Percentiles rank a stretch among this genome's conserved stretches.
These are phyloP conservation scores for Lecanoromycetidae sp. DNA, from an alignment of 2,329 filamentous ascomycete genomes.

Conservation along the genomic window DNA sequence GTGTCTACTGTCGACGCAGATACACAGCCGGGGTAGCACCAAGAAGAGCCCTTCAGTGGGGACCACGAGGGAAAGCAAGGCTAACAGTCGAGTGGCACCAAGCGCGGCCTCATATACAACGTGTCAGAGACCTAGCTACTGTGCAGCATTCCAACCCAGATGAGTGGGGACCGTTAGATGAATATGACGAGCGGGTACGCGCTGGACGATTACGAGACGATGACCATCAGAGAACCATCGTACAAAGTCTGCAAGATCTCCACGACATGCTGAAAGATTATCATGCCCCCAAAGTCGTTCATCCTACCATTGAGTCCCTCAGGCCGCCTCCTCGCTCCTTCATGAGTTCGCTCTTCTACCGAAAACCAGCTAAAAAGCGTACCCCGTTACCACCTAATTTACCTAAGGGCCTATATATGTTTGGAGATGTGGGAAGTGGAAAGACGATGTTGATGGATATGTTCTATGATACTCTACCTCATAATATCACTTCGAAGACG, in stretches of 20 bases:
- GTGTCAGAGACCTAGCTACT: constrained; percentile 10
- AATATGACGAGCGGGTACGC: constrained; percentile 75
- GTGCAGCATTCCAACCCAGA: constrained; percentile 23
- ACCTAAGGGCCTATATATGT: constrained; percentile 85
- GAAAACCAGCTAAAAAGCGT: constrained; percentile 38
- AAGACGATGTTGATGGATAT: constrained; percentile 99
- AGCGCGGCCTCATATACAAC: neutral
- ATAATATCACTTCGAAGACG: constrained; percentile 67
- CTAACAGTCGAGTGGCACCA: too few relatives aligned
- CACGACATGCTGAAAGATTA: constrained; percentile 72
- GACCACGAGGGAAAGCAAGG: too few relatives aligned
- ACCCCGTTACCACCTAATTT: constrained; percentile 55
- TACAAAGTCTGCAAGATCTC: constrained; percentile 77
- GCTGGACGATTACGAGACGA: constrained; percentile 68
- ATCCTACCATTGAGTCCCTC: constrained; percentile 62
- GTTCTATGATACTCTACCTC: constrained; percentile 84
- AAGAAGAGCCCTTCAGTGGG: neutral
- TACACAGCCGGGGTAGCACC: neutral
- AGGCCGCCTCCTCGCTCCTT: constrained; percentile 42
- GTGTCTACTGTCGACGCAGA: too few relatives aligned
- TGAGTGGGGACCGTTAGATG: constrained; percentile 60
- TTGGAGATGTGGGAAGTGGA: constrained; percentile 89
- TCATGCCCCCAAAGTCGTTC: constrained; percentile 58
- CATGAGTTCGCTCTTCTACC: constrained; percentile 36
- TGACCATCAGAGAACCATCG: constrained; percentile 80